Percentiles rank a stretch among this genome's conserved stretches.
These are phyloP conservation scores for Ceratocystis colombiana DNA, from an alignment of 2,329 filamentous ascomycete genomes.

Conservation along the genomic window DNA sequence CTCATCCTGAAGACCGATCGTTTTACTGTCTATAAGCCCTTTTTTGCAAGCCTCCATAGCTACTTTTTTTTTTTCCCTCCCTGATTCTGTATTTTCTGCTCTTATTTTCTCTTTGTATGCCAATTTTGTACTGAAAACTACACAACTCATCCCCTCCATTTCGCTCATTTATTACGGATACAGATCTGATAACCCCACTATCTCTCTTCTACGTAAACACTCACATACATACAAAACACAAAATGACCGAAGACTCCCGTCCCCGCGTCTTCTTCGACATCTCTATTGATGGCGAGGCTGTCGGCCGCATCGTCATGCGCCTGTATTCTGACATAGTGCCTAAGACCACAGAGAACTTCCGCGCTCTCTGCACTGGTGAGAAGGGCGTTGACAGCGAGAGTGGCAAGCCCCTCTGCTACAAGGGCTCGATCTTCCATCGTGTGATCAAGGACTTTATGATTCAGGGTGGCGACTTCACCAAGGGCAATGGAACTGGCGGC, in stretches of 20 bases:
- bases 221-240: slow-evolving; percentile 21
- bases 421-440: slow-evolving; percentile 85
- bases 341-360: slow-evolving; percentile 95
- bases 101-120: slow-evolving; percentile 8
- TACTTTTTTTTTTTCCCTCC: neutral
- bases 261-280: slow-evolving; percentile 91
- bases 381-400: slow-evolving; percentile 65
- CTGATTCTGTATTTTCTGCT: neutral
- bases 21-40: neutral
- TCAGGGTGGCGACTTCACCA: slow-evolving; percentile 93
- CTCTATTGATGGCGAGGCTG: slow-evolving; percentile 60
- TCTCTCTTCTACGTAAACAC: slow-evolving; percentile 19
- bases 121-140: neutral
- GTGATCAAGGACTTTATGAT: slow-evolving; percentile 99
- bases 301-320: slow-evolving; percentile 78
- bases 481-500: slow-evolving; percentile 85
- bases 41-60: neutral
- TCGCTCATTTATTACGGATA: neutral
- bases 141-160: slow-evolving; percentile 5
- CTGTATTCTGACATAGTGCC: slow-evolving; percentile 69
- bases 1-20: neutral
- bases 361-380: slow-evolving; percentile 85
- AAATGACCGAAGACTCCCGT: slow-evolving; percentile 41
- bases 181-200: slow-evolving; percentile 18
- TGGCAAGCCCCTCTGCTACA: slow-evolving; percentile 84